A percentile compares a stretch with the other conserved stretches of the same genome.
These are phyloP conservation scores for Amauroascus niger DNA, from an alignment of 2,329 filamentous ascomycete genomes.

Conservation along the genomic window DNA sequence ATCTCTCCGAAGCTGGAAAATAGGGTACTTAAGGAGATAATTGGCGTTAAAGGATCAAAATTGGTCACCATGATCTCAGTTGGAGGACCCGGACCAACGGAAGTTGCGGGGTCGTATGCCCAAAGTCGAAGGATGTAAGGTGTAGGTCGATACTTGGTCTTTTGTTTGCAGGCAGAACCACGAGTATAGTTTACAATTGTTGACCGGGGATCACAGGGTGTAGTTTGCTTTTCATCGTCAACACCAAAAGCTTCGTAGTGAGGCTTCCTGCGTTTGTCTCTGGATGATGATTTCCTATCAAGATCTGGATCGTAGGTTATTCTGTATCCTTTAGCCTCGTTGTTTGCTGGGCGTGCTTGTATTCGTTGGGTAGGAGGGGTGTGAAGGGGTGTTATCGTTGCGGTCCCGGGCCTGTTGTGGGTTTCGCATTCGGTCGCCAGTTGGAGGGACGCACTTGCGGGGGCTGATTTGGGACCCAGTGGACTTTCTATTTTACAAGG, in stretches of 20 bases:
- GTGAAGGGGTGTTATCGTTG: constrained; percentile 33
- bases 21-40: constrained; percentile 63
- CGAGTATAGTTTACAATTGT: constrained; percentile 54
- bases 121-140: constrained; percentile 74
- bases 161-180: constrained; percentile 54
- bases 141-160: constrained; percentile 61
- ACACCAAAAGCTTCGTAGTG: constrained; percentile 45
- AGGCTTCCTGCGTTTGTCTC: constrained; percentile 46
- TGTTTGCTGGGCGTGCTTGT: constrained; percentile 43
- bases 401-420: constrained; percentile 24
- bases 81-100: constrained; percentile 78
- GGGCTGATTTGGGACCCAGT: constrained; percentile 18
- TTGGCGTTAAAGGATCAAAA: constrained; percentile 82
- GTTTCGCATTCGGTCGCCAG: constrained; percentile 21
- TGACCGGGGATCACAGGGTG: constrained; percentile 72
- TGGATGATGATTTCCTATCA: constrained; percentile 47
- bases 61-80: constrained; percentile 88
- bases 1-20: constrained; percentile 81
- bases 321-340: constrained; percentile 49
- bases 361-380: constrained; percentile 39
- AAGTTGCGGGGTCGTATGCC: constrained; percentile 68
- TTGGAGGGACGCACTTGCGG: constrained; percentile 19
- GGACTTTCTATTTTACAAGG: constrained; percentile 49
- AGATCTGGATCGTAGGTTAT: constrained; percentile 54
- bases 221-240: constrained; percentile 51